phyloP scores from a whole-genome alignment of 441 rosid genomes.

The Cnidoscolus chayamansa region DNA sequence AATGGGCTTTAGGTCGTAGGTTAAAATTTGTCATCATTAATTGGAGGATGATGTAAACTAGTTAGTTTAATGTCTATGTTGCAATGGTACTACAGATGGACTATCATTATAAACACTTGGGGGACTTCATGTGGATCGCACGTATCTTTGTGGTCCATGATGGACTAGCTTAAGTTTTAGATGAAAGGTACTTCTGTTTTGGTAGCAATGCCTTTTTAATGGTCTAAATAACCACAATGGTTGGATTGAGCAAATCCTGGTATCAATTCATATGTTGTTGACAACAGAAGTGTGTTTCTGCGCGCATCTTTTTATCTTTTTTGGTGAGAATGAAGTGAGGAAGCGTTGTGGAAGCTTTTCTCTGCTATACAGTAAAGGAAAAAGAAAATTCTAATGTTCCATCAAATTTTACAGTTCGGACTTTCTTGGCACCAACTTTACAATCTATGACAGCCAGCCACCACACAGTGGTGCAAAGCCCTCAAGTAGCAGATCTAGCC shows the following conservation, averaged over 20 bases:
- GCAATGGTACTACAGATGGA: neutral
- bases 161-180: neutral
- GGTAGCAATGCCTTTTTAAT: neutral
- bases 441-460: conserved; percentile 78
- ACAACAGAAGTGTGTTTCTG: neutral
- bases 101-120: neutral
- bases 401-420: conserved; percentile 59
- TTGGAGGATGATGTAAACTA: neutral
- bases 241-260: neutral
- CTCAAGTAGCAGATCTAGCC: conserved; percentile 65
- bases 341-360: neutral
- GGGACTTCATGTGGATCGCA: neutral
- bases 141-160: no score
- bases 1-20: neutral
- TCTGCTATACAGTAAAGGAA: no score
- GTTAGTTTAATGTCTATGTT: neutral
- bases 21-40: neutral
- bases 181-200: neutral
- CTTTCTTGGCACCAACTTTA: conserved; percentile 92
- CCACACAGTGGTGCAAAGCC: conserved; percentile 81
- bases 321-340: neutral
- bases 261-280: neutral
- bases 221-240: neutral
- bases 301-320: neutral
- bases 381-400: neutral